These are phyloP conservation scores for Podosphaera xanthii DNA, from an alignment of 2,329 filamentous ascomycete species.

Conservation along the genomic window DNA sequence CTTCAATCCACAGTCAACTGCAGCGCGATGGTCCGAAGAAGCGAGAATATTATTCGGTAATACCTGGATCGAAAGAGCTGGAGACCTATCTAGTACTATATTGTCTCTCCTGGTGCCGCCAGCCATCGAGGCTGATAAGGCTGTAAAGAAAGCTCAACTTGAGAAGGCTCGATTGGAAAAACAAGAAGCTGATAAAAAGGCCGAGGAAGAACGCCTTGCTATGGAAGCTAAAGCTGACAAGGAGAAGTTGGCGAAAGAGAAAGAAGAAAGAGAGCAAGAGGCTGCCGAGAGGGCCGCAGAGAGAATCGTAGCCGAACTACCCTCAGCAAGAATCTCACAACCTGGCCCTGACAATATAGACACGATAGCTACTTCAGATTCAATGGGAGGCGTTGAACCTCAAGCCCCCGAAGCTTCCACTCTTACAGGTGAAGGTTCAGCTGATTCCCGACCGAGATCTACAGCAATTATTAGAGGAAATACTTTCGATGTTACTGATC, in stretches of 20 bases:
- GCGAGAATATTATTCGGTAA: conserved; percentile 63
- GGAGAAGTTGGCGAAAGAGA: conserved; percentile 41
- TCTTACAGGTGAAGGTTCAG: conserved; percentile 19
- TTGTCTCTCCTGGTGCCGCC: conserved; percentile 56
- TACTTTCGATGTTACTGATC: conserved; percentile 75
- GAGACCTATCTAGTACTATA: conserved; percentile 44
- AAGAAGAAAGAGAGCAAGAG: conserved; percentile 45
- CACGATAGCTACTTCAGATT: conserved; percentile 7
- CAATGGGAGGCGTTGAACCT: conserved; percentile 58
- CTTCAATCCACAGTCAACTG: conserved; percentile 51
- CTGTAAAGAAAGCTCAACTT: conserved; percentile 35
- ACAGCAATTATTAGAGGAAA: conserved; percentile 69
- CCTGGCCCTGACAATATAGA: conserved; percentile 20
- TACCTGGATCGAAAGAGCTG: conserved; percentile 42
- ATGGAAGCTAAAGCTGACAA: conserved; percentile 52
- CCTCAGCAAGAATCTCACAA: conserved; percentile 25
- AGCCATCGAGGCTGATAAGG: conserved; percentile 61
- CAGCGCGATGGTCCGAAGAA: conserved; percentile 70
- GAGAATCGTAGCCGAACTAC: conserved; percentile 27
- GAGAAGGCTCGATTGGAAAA: conserved; percentile 31
- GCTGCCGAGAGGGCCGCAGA: conserved; percentile 15
- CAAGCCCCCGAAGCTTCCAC: conserved; percentile 17
- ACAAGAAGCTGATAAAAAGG: conserved; percentile 36
- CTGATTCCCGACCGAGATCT: conserved; percentile 35
- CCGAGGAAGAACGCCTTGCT: conserved; percentile 40